A percentile compares a stretch with the other conserved stretches of the same genome.
Conservation (phyloP, 2,329 filamentous ascomycete genomes). For the Sporothrix brasiliensis region DNA sequence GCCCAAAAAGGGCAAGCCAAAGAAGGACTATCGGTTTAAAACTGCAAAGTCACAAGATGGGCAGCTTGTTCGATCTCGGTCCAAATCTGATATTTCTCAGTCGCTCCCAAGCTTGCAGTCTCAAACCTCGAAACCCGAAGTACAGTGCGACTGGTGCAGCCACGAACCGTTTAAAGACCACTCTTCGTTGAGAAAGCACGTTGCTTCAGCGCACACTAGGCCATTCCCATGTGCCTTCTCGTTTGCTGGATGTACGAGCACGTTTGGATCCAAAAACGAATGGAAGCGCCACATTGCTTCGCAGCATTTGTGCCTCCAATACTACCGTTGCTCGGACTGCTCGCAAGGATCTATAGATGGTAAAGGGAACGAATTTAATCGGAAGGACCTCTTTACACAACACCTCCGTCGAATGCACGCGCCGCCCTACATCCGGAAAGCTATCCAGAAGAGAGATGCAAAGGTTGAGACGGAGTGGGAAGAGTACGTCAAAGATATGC, state of each 20-base stretch:
- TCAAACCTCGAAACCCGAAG: conserved; percentile 59
- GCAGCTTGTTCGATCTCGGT: conserved; percentile 25
- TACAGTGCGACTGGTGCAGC: conserved; percentile 62
- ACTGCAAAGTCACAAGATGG: conserved; percentile 29
- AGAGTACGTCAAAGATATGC: conserved; percentile 68
- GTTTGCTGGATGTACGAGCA: conserved; percentile 79
- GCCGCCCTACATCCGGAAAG: conserved; percentile 64
- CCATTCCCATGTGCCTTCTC: conserved; percentile 86
- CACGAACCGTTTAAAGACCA: conserved; percentile 69
- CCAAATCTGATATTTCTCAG: conserved; percentile 30
- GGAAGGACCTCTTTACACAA: conserved; percentile 94
- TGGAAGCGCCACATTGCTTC: conserved; percentile 95
- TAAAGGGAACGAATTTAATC: conserved; percentile 76
- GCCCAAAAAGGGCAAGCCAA: conserved; percentile 26
- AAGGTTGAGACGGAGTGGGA: conserved; percentile 67
- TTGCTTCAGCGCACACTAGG: conserved; percentile 68
- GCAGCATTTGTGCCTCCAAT: conserved; percentile 76
- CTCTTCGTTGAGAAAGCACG: conserved; percentile 66
- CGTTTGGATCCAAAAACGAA: conserved; percentile 91
- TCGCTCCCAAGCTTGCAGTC: conserved; percentile 30
- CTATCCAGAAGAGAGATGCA: conserved; percentile 59
- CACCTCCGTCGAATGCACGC: conserved; percentile 94
- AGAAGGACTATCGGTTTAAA: conserved; percentile 34
- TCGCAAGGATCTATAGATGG: conserved; percentile 57
- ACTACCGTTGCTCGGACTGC: conserved; percentile 66